phyloP scores from a whole-genome alignment of 2,329 filamentous ascomycete genomes.

The Tolypocladium cylindrosporum region DNA sequence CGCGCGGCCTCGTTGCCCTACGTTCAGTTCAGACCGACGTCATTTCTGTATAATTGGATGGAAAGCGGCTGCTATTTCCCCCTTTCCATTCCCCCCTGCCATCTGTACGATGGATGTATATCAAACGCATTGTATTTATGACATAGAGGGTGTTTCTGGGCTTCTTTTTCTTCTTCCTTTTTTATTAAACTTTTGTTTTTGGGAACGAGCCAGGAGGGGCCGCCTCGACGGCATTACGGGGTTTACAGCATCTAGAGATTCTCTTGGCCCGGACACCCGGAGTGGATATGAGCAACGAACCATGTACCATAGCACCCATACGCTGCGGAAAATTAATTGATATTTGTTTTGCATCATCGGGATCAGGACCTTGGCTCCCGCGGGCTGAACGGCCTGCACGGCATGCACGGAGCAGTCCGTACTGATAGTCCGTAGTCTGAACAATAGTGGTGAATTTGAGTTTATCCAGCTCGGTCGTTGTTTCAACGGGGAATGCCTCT shows the following conservation, averaged over 20 bases:
- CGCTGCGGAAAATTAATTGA: background rate
- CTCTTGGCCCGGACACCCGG: background rate
- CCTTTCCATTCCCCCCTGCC: too few relatives aligned
- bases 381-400: background rate
- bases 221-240: background rate
- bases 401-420: background rate
- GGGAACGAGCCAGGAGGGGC: too few relatives aligned
- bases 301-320: background rate
- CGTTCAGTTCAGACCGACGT: background rate
- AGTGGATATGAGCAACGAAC: background rate
- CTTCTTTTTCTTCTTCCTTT: background rate
- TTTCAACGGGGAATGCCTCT: background rate
- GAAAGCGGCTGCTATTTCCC: background rate
- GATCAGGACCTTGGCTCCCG: background rate
- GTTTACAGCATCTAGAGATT: background rate
- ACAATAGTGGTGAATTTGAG: background rate
- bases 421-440: too few relatives aligned
- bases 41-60: too few relatives aligned
- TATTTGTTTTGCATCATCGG: background rate
- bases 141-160: background rate
- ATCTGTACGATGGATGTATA: background rate
- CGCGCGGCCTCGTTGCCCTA: background rate
- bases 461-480: background rate
- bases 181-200: background rate
- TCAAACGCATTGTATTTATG: background rate